Evolutionary conservation across 306 rosid species (phyloP).

Genomic region (Dalbergia oliveri): DNA sequence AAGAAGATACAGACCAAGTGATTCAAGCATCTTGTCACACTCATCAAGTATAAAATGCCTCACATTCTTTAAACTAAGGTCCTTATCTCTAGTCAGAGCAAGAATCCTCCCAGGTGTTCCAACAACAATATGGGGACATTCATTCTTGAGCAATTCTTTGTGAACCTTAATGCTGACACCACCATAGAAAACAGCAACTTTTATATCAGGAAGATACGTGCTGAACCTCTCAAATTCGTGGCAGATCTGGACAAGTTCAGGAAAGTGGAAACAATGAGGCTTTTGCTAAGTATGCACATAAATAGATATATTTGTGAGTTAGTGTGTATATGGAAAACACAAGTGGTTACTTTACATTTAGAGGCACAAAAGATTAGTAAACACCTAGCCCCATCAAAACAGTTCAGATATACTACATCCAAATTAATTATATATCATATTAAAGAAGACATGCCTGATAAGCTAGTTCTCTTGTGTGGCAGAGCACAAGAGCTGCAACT

Average conservation of each 20-base stretch:
- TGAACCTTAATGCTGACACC: slow-evolving; percentile 74
- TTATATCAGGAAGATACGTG: slow-evolving; percentile 69
- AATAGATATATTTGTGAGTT: background rate
- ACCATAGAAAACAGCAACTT: slow-evolving; percentile 74
- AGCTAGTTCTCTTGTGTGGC: slow-evolving; percentile 81
- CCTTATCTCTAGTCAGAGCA: slow-evolving; percentile 74
- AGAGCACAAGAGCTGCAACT: slow-evolving; percentile 76
- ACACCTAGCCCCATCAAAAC: slow-evolving; percentile 8
- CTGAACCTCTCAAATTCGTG: slow-evolving; percentile 82
- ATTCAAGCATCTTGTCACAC: slow-evolving; percentile 87
- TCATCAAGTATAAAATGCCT: slow-evolving; percentile 85
- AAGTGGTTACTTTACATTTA: too few relatives aligned
- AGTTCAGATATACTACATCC: slow-evolving; percentile 13
- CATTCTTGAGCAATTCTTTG: slow-evolving; percentile 76
- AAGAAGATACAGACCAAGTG: slow-evolving; percentile 64
- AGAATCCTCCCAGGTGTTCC: slow-evolving; percentile 87
- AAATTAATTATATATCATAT: slow-evolving; percentile 5
- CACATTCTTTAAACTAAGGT: slow-evolving; percentile 79
- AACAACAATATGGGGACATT: slow-evolving; percentile 83
- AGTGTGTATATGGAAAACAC: background rate
- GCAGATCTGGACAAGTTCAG: slow-evolving; percentile 63
- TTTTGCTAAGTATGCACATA: slow-evolving; percentile 10
- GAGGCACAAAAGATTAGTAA: background rate
- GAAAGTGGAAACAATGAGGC: background rate
- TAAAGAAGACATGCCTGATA: slow-evolving; percentile 61